A percentile compares a stretch with the other conserved stretches of the same genome.
Conservation (phyloP, 1,284 basidiomycete species). For the Moesziomyces aphidis region DNA sequence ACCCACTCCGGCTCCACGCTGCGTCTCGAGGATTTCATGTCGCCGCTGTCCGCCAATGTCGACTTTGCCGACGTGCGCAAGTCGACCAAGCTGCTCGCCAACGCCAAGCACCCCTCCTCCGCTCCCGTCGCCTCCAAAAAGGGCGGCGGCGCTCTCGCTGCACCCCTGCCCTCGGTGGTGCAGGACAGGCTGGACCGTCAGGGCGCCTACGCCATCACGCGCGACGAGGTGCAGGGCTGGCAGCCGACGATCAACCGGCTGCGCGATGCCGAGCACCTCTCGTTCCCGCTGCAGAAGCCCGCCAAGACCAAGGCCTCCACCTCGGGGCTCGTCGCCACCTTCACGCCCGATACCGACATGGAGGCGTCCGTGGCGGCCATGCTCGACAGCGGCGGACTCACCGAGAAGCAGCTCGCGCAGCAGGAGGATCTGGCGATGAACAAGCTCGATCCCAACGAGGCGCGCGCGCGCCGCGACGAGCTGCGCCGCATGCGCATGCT, state of each 20-base stretch:
- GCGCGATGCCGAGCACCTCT: conserved; percentile 84
- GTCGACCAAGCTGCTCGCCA: conserved; percentile 46
- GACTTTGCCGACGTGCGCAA: conserved; percentile 50
- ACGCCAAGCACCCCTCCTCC: conserved; percentile 58
- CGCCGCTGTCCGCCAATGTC: conserved; percentile 71
- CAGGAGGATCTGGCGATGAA: conserved; percentile 85
- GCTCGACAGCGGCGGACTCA: conserved; percentile 65
- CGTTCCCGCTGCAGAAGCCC: conserved; percentile 82
- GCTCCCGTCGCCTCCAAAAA: conserved; percentile 72
- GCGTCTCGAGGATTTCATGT: conserved; percentile 78
- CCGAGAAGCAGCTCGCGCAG: conserved; percentile 77
- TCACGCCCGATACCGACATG: conserved; percentile 62
- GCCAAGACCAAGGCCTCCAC: conserved; percentile 73
- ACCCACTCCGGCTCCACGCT: conserved; percentile 32
- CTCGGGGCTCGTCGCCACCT: conserved; percentile 79
- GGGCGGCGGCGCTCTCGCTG: conserved; percentile 76
- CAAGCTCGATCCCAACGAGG: conserved; percentile 84
- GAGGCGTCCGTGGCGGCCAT: conserved; percentile 62
- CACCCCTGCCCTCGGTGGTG: conserved; percentile 84
- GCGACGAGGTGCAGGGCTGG: conserved; percentile 94
- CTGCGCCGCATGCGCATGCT: conserved; percentile 89
- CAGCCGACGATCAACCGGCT: conserved; percentile 77
- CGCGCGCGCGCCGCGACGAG: conserved; percentile 81
- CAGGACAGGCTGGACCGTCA: conserved; percentile 92
- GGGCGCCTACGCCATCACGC: conserved; percentile 93